Base-by-base conservation (phyloP, 179 eudicot species). In the Actinidia arguta region DNA sequence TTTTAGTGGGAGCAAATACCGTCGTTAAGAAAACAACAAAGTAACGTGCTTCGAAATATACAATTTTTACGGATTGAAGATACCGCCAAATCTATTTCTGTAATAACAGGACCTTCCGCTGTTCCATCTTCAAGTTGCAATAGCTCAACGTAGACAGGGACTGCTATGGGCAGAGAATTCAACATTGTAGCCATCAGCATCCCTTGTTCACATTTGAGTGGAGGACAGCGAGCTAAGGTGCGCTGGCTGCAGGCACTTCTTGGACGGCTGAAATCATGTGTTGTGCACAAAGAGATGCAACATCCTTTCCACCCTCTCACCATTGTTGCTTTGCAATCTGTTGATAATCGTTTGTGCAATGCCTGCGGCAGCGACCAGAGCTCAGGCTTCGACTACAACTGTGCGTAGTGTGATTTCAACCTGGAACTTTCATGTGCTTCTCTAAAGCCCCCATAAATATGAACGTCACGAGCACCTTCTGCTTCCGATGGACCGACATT, bases 171-270 rank as follows among this genome's bases (percentile, higher is more conserved):
- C n/a, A 14, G 52, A 20, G 44, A 52, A 70, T 70, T 14, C 46
- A 70, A 42, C 74, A 70, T 14, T 13, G 46, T 39, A 70, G 51
- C 50, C 74, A 70, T 44, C n/a, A 70, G 3, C 74, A 70, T 70
- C 20, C 74, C 46, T 5, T 68, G 47, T 14, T 70, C 74, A n/a
- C 22, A 39, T 39, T 46, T 1, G 11, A 36, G 58, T 10, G 13
- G 58, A 54, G 58, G 14, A 14, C 58, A 54, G 14, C 14, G 13
- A 54, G 2, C 13, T 54, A 10, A 10, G 11, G 14, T 54, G 58
- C 58, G 3, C 14, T 54, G 58, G 4, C 4, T 54, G 58, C 58
- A 9, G 3, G 16, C 58, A 54, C 11, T 54, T 54, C 58, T 54
- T 54, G 58, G 58, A 12, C 58, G 58, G 14, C 58, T 54, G 16